Percentiles rank a stretch among this genome's conserved stretches.
Evolutionary conservation across 148 eudicot species (phyloP).

Genomic region (Chenopodium quinoa): DNA sequence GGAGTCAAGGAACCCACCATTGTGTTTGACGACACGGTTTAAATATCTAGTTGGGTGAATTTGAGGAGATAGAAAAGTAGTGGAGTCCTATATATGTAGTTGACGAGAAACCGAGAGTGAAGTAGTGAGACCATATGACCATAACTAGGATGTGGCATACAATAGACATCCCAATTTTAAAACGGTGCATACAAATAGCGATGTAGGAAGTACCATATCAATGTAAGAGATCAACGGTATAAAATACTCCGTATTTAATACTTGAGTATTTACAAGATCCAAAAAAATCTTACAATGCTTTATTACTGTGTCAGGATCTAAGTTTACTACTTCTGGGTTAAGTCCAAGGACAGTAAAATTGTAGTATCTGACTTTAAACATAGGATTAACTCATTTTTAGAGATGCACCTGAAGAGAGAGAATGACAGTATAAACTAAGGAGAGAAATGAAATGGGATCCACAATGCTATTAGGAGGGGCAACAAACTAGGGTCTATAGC

Average conservation of each 20-base stretch:
- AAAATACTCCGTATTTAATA: not conserved
- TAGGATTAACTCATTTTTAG: conserved; percentile 7
- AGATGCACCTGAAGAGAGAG: conserved; percentile 25
- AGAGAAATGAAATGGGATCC: conserved; percentile 31
- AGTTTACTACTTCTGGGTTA: not conserved
- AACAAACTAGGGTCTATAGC: conserved; percentile 32
- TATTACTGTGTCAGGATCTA: not conserved
- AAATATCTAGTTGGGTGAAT: too few species aligned
- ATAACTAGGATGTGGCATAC: too few species aligned
- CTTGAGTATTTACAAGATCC: conserved; percentile 4
- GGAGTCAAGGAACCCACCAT: not conserved
- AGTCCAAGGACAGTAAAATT: not conserved
- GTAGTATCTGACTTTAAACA: not conserved
- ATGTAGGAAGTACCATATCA: too few species aligned
- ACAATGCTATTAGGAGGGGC: conserved; percentile 38
- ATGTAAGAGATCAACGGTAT: not conserved
- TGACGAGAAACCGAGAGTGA: too few species aligned
- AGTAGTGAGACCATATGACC: too few species aligned
- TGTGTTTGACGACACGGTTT: too few species aligned
- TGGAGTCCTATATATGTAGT: too few species aligned
- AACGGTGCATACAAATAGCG: too few species aligned
- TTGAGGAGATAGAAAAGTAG: too few species aligned
- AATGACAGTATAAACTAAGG: conserved; percentile 12
- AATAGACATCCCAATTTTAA: too few species aligned
- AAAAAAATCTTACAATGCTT: not conserved